phyloP scores from a whole-genome alignment of 2,329 filamentous ascomycete genomes.

The Aspergillus neotritici region DNA sequence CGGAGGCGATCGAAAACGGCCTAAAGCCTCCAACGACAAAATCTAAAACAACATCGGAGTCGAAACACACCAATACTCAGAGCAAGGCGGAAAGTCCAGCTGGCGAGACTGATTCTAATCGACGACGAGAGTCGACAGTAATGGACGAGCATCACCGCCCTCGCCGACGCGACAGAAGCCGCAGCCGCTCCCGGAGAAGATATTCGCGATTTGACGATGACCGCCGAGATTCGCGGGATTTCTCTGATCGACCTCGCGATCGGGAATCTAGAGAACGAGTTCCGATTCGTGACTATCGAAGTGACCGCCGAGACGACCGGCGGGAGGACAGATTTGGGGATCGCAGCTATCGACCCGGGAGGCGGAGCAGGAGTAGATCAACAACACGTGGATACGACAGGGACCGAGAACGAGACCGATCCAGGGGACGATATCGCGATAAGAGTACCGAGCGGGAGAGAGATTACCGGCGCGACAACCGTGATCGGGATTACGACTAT shows the following conservation, averaged over 20 bases:
- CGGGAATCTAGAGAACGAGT: conserved; percentile 31
- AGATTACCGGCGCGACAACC: conserved; percentile 9
- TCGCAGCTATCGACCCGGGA: conserved; percentile 29
- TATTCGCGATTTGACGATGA: conserved; percentile 25
- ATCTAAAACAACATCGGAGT: conserved; percentile 23
- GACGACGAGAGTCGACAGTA: conserved; percentile 23
- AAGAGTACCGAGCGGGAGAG: conserved; percentile 7
- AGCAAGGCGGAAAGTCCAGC: conserved; percentile 26
- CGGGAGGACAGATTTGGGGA: conserved; percentile 24
- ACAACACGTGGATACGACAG: conserved; percentile 21
- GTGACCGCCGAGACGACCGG: conserved; percentile 6
- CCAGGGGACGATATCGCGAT: conserved; percentile 3
- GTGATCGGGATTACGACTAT: conserved; percentile 17
- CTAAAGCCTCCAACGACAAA: conserved; percentile 29
- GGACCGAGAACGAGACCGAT: conserved; percentile 14
- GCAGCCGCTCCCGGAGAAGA: conserved; percentile 27
- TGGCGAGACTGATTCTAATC: conserved; percentile 19
- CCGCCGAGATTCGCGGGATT: conserved; percentile 25
- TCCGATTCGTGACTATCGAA: conserved; percentile 26
- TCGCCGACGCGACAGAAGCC: conserved; percentile 21
- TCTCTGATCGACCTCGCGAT: conserved; percentile 26
- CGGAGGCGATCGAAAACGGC: conserved; percentile 38
- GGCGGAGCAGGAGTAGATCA: conserved; percentile 34
- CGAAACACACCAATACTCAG: conserved; percentile 22
- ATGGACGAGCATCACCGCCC: conserved; percentile 18